Base-by-base conservation (phyloP, 805 yeast genomes). In the Candida anglica region DNA sequence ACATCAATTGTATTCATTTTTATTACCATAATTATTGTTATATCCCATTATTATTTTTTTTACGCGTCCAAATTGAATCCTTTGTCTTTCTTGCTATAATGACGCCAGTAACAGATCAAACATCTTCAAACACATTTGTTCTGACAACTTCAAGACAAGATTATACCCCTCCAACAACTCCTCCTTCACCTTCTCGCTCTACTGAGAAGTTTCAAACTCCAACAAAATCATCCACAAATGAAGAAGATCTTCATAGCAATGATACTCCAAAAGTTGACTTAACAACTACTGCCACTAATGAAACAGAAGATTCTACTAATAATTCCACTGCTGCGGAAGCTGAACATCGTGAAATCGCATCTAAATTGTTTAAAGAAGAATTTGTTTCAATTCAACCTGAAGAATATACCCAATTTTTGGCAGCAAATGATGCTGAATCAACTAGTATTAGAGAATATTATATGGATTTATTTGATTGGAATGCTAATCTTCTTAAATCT, bases 401-500 rank as follows among this genome's bases (percentile, higher is more conserved):
- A 37, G 72, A 67, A 40, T 67, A 66, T 40, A 63, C 66, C 24
- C 71, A 63, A 49, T 63, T 60, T 33, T 45, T 67, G 25, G 69
- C 72, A 3, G 52, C 55, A 15, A 53, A 43, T 33, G 67, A 61
- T 34, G 44, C 41, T 3, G 79, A 73, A 30, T 57, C 66, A 21
- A 52, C 53, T 17, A 48, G 54, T 15, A 60, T 72, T 19, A 52
- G 78, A 34, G 53, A 53, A 29, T 47, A 60, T 36, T 74, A 72
- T 46, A 67, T 74, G 76, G 59, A 64, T 36, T 46, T 64, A 21
- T 74, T 73, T 50, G 43, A 58, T 31, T 68, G 73, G 59, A 71
- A 69, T 30, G 47, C 63, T n/a, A 73, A 75, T 37, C 58, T 86
- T 29, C 59, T 85, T 27, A 54, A 57, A 2, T 66, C 87, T 1